These are phyloP conservation scores for Tuber umbilicatum DNA, from an alignment of 495 filamentous ascomycete genomes.

Conservation along the genomic window DNA sequence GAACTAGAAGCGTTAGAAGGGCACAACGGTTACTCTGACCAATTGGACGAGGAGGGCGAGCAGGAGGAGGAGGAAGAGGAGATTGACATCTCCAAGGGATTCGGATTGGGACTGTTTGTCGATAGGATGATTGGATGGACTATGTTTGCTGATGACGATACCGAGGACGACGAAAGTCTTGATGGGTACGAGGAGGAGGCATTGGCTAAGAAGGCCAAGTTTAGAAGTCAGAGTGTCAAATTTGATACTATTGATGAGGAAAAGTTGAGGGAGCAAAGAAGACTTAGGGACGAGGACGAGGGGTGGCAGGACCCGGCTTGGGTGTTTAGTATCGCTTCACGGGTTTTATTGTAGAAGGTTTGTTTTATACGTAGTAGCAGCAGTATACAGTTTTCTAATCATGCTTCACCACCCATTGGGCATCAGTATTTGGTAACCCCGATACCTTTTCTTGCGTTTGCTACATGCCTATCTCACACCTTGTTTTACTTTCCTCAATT, in stretches of 20 bases:
- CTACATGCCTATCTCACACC: background rate
- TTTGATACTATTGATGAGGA: constrained; percentile 44
- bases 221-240: constrained; percentile 45
- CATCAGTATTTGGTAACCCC: background rate
- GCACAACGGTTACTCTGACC: constrained; percentile 41
- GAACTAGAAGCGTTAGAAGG: constrained; percentile 41
- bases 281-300: constrained; percentile 49
- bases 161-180: constrained; percentile 52
- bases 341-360: constrained; percentile 56
- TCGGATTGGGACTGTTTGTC: constrained; percentile 68
- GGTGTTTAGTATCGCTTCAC: constrained; percentile 70
- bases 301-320: constrained; percentile 81
- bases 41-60: constrained; percentile 31
- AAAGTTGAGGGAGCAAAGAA: constrained; percentile 39
- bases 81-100: constrained; percentile 53
- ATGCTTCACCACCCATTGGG: background rate
- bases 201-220: constrained; percentile 31
- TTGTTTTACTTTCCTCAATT: background rate
- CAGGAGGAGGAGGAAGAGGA: constrained; percentile 44
- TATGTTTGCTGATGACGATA: constrained; percentile 66
- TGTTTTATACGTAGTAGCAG: background rate
- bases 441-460: background rate
- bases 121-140: constrained; percentile 69
- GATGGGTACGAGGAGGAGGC: constrained; percentile 42
- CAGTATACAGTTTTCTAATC: background rate